These are phyloP conservation scores for Bathelium albidoporum DNA, from an alignment of 495 filamentous ascomycete genomes.

Conservation along the genomic window DNA sequence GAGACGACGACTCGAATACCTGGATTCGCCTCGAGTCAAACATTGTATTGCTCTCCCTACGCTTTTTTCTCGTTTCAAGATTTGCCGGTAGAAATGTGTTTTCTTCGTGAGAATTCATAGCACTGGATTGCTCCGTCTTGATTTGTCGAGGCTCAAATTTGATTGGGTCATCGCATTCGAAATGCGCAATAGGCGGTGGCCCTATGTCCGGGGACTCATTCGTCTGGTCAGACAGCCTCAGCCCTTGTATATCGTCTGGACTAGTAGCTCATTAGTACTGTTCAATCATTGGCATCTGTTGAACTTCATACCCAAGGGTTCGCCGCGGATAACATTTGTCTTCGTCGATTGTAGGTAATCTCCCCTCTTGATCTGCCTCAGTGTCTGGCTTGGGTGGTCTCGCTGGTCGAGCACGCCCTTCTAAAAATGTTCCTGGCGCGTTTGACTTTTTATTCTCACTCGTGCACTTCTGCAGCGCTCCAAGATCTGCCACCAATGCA, in stretches of 20 bases:
- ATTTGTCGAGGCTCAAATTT: constrained; percentile 37
- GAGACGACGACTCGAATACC: constrained; percentile 22
- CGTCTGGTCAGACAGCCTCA: constrained; percentile 17
- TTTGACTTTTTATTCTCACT: constrained; percentile 4
- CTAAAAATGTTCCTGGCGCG: background rate
- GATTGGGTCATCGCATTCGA: constrained; percentile 51
- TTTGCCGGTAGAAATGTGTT: constrained; percentile 32
- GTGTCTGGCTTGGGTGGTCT: background rate
- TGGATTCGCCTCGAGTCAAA: constrained; percentile 20
- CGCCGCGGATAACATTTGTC: constrained; percentile 63
- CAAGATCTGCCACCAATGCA: constrained; percentile 44
- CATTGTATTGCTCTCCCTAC: constrained; percentile 37
- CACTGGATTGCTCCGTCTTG: constrained; percentile 9
- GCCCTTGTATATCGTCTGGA: constrained; percentile 14
- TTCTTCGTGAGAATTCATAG: constrained; percentile 15
- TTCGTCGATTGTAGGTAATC: constrained; percentile 73
- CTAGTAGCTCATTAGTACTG: background rate
- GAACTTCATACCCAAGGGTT: constrained; percentile 54
- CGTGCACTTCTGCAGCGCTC: constrained; percentile 13
- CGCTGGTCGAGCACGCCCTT: background rate
- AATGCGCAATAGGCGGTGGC: constrained; percentile 54
- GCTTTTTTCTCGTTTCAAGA: constrained; percentile 42
- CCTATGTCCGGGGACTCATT: constrained; percentile 57
- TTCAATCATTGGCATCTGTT: background rate
- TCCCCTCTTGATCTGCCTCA: constrained; percentile 39